A percentile compares a stretch with the other conserved stretches of the same genome.
Evolutionary conservation across 768 basidiomycete species (phyloP).

Genomic region (Sporobolomyces roseus): DNA sequence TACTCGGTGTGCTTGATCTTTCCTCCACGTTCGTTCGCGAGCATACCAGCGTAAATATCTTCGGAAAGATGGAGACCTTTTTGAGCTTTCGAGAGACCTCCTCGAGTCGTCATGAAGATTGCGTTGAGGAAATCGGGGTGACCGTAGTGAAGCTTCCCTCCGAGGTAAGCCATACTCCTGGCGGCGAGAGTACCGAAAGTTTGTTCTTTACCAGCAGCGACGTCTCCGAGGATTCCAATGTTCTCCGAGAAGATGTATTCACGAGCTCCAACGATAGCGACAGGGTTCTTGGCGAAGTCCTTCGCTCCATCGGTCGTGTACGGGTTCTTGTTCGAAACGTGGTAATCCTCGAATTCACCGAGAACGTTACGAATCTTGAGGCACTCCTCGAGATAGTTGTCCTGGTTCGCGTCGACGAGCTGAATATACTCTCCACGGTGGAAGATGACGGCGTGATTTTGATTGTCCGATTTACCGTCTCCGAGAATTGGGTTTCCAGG

Average conservation of each 20-base stretch:
- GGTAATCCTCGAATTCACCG: slow-evolving; percentile 92
- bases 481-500: slow-evolving; percentile 99
- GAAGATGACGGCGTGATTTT: slow-evolving; percentile 99
- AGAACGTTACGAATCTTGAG: slow-evolving; percentile 98
- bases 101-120: slow-evolving; percentile 95
- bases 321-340: slow-evolving; percentile 77
- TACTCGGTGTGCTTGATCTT: slow-evolving; percentile 99
- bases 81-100: slow-evolving; percentile 97
- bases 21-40: slow-evolving; percentile 90
- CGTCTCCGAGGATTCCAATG: slow-evolving; percentile 96
- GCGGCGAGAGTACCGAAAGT: slow-evolving; percentile 98
- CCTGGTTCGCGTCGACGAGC: slow-evolving; percentile 99
- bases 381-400: slow-evolving; percentile 99
- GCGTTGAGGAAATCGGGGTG: slow-evolving; percentile 99
- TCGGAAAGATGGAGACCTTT: slow-evolving; percentile 99
- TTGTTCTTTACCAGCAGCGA: slow-evolving; percentile 98
- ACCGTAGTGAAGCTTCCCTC: slow-evolving; percentile 97
- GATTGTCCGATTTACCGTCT: slow-evolving; percentile 99
- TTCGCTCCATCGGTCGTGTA: slow-evolving; percentile 57
- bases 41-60: slow-evolving; percentile 99
- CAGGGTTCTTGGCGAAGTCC: slow-evolving; percentile 81
- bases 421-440: slow-evolving; percentile 99
- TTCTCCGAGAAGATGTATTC: slow-evolving; percentile 99
- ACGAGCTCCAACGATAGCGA: slow-evolving; percentile 96
- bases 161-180: slow-evolving; percentile 91